Conservation (phyloP, 768 basidiomycete species). For the Jaapia argillacea region DNA sequence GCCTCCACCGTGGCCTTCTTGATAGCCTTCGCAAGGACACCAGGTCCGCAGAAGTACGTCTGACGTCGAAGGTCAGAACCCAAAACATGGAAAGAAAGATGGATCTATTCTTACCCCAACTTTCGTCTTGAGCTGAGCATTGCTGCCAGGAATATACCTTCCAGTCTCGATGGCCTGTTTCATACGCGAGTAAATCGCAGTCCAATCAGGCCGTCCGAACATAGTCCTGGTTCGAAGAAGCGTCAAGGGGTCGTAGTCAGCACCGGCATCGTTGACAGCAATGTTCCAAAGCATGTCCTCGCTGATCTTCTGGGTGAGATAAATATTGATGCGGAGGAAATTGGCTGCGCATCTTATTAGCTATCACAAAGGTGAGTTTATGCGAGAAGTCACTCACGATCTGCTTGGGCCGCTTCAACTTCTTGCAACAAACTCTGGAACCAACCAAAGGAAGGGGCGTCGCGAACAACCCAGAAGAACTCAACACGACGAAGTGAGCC, state of each 20-base stretch:
- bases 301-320: constrained; percentile 77
- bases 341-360: constrained; percentile 41
- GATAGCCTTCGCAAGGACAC: constrained; percentile 63
- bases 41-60: constrained; percentile 90
- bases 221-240: constrained; percentile 81
- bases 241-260: constrained; percentile 83
- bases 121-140: constrained; percentile 70
- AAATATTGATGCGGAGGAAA: constrained; percentile 88
- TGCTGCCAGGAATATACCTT: constrained; percentile 71
- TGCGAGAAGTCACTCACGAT: constrained; percentile 52
- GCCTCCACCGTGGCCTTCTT: constrained; percentile 57
- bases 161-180: constrained; percentile 73
- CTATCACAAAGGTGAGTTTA: not conserved
- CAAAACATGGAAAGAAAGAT: constrained; percentile 4
- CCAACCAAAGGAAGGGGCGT: constrained; percentile 97
- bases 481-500: constrained; percentile 82
- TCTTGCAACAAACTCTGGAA: constrained; percentile 85
- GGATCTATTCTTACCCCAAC: constrained; percentile 53
- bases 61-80: constrained; percentile 15
- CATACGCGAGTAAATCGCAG: constrained; percentile 66
- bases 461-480: constrained; percentile 91
- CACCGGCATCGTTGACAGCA: constrained; percentile 76
- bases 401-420: constrained; percentile 80
- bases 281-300: constrained; percentile 92
- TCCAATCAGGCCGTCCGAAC: constrained; percentile 91